phyloP scores from a whole-genome alignment of 2,329 filamentous ascomycete species.

The Beauveria brongniartii region DNA sequence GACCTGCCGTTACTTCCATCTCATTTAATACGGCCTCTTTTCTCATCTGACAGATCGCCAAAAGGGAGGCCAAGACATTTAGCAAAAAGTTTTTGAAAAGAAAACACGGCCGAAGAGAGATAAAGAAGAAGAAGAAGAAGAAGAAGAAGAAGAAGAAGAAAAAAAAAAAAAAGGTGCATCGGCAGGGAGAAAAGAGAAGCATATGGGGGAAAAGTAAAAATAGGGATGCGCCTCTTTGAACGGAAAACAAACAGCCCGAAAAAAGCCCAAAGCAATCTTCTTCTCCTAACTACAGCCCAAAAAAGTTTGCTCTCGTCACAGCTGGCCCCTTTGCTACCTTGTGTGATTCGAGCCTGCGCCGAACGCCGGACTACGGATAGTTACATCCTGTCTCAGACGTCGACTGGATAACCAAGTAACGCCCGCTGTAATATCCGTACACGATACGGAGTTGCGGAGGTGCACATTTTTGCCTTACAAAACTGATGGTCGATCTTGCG shows the following conservation, averaged over 20 bases:
- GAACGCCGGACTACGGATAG: neutral
- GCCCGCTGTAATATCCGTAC: neutral
- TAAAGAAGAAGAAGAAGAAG: neutral
- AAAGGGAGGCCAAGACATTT: neutral
- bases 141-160: neutral
- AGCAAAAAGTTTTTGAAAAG: neutral
- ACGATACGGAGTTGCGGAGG: neutral
- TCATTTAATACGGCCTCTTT: neutral
- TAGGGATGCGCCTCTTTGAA: neutral
- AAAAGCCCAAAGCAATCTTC: neutral
- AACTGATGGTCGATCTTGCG: neutral
- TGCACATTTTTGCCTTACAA: neutral
- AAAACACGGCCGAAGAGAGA: neutral
- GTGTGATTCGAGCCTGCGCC: neutral
- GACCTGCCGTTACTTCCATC: neutral
- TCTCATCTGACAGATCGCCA: constrained; percentile 3
- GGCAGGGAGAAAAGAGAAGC: too few species aligned
- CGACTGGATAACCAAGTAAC: neutral
- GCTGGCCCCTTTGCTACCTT: neutral
- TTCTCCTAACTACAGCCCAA: neutral
- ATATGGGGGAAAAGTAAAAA: neutral
- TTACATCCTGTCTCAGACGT: neutral
- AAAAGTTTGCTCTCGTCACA: neutral
- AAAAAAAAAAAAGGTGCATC: neutral
- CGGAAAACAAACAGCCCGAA: neutral